Base-by-base conservation (phyloP, 164 flowering plant species). In the Sedum album region DNA sequence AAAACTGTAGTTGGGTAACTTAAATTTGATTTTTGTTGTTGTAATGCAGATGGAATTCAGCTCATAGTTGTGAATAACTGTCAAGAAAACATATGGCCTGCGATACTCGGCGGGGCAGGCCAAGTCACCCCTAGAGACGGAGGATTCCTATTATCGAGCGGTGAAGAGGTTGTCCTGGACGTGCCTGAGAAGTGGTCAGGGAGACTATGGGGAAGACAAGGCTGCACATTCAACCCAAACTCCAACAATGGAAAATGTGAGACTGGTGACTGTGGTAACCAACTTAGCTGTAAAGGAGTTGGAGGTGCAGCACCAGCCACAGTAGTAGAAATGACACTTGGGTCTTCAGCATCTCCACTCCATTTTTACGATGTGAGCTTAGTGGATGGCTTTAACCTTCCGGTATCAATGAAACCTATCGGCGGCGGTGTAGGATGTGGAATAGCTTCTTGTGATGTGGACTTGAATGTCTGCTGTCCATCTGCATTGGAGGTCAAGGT, bases 51-150 rank as follows among this genome's bases (percentile, higher is more conserved):
- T 78, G 96, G 88, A 51, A 74, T 69, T 38, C 88, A 87, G 25
- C 77, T 87, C 13, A 84, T 83, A 51, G 30, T 85, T 6, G 85
- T 85, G 6, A 84, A 87, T 82, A 85, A 87, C 75, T 87, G 92
- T 76, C 77, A 66, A 9, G 83, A 80, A 53, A 77, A 71, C 73
- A 49, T 87, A 63, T 87, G 92, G 92, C 92, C 92, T 0, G 92
- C 90, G 20, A 79, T 91, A 1, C 90, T 85, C 0, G 97, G 93
- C 20, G 75, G 82, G 30, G 89, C 90, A 14, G 97, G 98, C 25
- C 87, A 88, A 6, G 57, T 74, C 0, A 72, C 83, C 10, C 93
- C 81, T 0, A 76, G 77, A 31, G 78, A 84, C 31, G 98, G 98
- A 1, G 97, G 98, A 55, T 88, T 94, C 76, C 88, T 73, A 35